Base-by-base conservation (phyloP, 2,329 filamentous ascomycete genomes). In the Cadophora luteo-olivacea region DNA sequence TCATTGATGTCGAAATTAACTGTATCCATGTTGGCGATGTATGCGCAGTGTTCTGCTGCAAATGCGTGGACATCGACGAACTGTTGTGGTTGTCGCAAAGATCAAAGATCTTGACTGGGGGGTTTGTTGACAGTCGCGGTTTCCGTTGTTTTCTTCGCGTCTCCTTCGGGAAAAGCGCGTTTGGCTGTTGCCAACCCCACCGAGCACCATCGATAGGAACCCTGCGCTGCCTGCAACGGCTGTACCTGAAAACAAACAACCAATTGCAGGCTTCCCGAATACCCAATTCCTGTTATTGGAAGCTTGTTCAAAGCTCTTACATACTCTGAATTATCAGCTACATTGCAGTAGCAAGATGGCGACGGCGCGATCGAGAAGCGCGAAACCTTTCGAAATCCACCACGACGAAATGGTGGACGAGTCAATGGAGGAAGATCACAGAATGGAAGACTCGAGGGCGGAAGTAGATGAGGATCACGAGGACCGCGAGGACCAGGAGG, bases 1-100 rank as follows among this genome's bases (percentile, higher is more conserved):
- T 97, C 92, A 80, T 97, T 97, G 81, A 99, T 93, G 80, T 98
- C 93, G 83, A 99, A 99, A 77, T 91, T 87, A 79, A 94, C 87
- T 83, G 92, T 92, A 77, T 85, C 91, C 89, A 91, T 91, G 79
- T 72, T 80, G 76, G 77, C 66, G 70, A 69, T 60, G 58, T 62
- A 52, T 64, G 70, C 62, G 69, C 70, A 68, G 60, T 65, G 62
- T 65, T 61, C 29, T 24, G 63, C 67, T 66, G 66, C 69, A 51
- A 51, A 64, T 48, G 25, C 66, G 65, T 62, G 68, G 61, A 69
- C 72, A 75, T 75, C 48, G 72, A 72, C 63, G 54, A 49, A 51
- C 65, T 61, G 58, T 70, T 77, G 67, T 64, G 38, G 68, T 73
- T 72, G 70, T 66, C 71, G 71, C 70, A 38, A 71, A 72, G 63